Evolutionary conservation across 2,329 filamentous ascomycete species (phyloP).

Genomic region (Colletotrichum cereale): DNA sequence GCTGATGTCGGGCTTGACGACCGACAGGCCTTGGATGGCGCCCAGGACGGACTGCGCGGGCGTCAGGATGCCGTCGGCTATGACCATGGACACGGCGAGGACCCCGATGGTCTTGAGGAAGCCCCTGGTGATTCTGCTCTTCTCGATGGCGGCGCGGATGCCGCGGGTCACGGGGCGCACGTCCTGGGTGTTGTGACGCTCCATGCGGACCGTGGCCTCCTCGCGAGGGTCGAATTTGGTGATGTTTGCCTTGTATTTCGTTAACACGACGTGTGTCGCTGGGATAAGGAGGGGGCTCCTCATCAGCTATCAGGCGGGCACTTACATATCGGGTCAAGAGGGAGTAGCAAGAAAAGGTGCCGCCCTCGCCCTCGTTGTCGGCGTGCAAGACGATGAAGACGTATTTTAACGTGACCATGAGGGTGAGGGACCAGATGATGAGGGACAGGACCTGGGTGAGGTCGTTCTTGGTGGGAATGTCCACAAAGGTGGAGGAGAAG

Average conservation of each 20-base stretch:
- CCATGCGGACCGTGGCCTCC: slow-evolving; percentile 67
- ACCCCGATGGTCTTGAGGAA: slow-evolving; percentile 73
- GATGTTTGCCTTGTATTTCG: slow-evolving; percentile 64
- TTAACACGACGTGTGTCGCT: not conserved
- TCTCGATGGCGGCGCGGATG: slow-evolving; percentile 70
- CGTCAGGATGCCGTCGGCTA: slow-evolving; percentile 75
- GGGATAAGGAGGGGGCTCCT: not conserved
- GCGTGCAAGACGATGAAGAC: slow-evolving; percentile 74
- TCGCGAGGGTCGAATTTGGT: slow-evolving; percentile 69
- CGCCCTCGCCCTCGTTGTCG: slow-evolving; percentile 79
- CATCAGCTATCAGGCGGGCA: not conserved
- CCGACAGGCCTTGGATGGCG: slow-evolving; percentile 73
- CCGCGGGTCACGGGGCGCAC: slow-evolving; percentile 63
- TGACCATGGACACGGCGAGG: slow-evolving; percentile 76
- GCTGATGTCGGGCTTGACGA: slow-evolving; percentile 68
- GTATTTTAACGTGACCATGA: slow-evolving; percentile 80
- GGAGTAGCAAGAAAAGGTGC: slow-evolving; percentile 76
- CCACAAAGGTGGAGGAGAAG: slow-evolving; percentile 75
- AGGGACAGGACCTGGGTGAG: slow-evolving; percentile 75
- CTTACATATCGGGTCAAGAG: slow-evolving; percentile 70
- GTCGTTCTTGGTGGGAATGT: slow-evolving; percentile 66
- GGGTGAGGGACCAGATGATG: slow-evolving; percentile 76
- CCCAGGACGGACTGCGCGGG: slow-evolving; percentile 79
- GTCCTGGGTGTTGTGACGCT: slow-evolving; percentile 69
- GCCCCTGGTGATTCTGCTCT: slow-evolving; percentile 62